Base-by-base conservation (phyloP, 177 flowering plant species). In the Vitis hybrid region DNA sequence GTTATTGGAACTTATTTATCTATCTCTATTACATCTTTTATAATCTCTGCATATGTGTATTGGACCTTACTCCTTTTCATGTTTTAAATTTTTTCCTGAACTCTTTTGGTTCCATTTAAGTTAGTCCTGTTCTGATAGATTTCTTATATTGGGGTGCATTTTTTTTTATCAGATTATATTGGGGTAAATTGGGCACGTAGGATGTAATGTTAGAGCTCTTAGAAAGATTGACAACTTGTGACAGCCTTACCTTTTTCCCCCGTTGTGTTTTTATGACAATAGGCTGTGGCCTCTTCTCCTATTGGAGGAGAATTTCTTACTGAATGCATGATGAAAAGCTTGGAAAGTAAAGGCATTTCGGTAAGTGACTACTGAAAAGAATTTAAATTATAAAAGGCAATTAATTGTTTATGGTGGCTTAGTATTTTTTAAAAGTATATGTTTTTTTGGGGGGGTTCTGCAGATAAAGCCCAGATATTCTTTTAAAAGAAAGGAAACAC, bases 401-500 rank as follows among this genome's bases (percentile, higher is more conserved):
- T 69, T 74, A n/a, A 2, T 52, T 73, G 40, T 56, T 51, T 35
- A 27, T 15, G 56, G 52, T 62, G 71, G 50, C 58, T 74, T 27
- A 18, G 21, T 57, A 30, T 54, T 14, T 75, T 19, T 21, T 2
- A 2, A 27, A 21, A n/a, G 49, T 60, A 2, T 59, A 64, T 57
- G 49, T 18, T 21, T 78, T 35, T 46, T 60, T 40, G 48, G 13
- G 11, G 51, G 13, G 9, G 57, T 48, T 64, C 72, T 73, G 75
- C 84, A 95, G 99, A 89, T 93, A 75, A 95, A 84, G 74, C 98
- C 99, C 30, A 90, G 98, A 75, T 93, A 89, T 72, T 84, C 98
- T 50, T 91, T 93, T 65, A 95, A 93, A 77, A 81, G 99, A 72
- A 91, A 88, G 85, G 99, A 93, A 81, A 77, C 81, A 56, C 88